phyloP scores from a whole-genome alignment of 805 yeast genomes.

The Tetrapisispora iriomotensis region DNA sequence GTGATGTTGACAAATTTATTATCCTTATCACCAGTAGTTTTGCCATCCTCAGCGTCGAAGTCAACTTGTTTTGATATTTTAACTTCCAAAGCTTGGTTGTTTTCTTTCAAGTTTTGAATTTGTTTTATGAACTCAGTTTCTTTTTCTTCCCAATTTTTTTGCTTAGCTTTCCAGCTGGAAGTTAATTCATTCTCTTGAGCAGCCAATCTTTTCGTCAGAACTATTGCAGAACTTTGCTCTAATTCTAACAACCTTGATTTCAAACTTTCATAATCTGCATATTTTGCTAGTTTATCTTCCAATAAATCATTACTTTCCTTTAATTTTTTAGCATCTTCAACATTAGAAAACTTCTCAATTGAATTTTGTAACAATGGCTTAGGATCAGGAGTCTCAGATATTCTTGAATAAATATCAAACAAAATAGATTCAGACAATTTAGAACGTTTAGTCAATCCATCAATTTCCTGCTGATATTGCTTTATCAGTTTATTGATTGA shows the following conservation, averaged over 20 bases:
- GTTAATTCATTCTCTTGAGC: slow-evolving; percentile 69
- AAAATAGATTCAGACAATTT: slow-evolving; percentile 66
- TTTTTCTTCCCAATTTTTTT: slow-evolving; percentile 53
- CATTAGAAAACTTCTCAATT: slow-evolving; percentile 48
- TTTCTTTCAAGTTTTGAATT: slow-evolving; percentile 41
- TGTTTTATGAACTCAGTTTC: slow-evolving; percentile 45
- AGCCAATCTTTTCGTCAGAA: slow-evolving; percentile 41
- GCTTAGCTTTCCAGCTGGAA: slow-evolving; percentile 63
- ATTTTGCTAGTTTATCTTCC: slow-evolving; percentile 49
- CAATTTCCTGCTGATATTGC: slow-evolving; percentile 82
- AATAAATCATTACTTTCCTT: slow-evolving; percentile 41
- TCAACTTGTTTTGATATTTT: slow-evolving; percentile 53
- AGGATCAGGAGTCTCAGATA: slow-evolving; percentile 93
- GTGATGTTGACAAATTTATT: slow-evolving; percentile 23
- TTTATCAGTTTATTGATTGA: slow-evolving; percentile 41
- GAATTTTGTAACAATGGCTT: slow-evolving; percentile 66
- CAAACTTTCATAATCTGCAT: slow-evolving; percentile 71
- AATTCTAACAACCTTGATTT: slow-evolving; percentile 49
- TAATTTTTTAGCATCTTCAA: slow-evolving; percentile 43
- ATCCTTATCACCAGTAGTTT: slow-evolving; percentile 14
- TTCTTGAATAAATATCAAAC: slow-evolving; percentile 59
- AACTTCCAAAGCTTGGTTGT: slow-evolving; percentile 55
- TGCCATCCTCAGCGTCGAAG: slow-evolving; percentile 29
- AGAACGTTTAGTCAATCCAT: slow-evolving; percentile 64
- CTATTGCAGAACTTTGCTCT: slow-evolving; percentile 52